Base-by-base conservation (phyloP, 768 basidiomycete species). In the Lactarius evosmus region DNA sequence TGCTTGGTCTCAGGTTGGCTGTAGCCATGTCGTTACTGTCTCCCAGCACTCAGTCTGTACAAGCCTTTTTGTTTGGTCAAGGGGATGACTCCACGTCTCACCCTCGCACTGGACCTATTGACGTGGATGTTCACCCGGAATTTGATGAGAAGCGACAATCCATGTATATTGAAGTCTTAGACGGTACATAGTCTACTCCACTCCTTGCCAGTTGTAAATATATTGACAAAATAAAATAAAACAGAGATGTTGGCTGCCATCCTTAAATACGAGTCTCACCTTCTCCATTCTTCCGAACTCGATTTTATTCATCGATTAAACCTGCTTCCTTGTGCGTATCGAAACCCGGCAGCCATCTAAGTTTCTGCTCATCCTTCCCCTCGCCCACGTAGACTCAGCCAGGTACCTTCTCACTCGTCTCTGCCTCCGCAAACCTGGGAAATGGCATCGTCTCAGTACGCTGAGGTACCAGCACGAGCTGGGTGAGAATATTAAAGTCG, bases 341-440 rank as follows among this genome's bases (percentile, higher is more conserved):
- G 41, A 27, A 52, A 25, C 46, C 62, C 36, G 17, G 60, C 14
- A 12, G 22, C 34, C 14, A 4, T 12, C 3, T 44, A 14, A 27
- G 38, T 38, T 7, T 25, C 33, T 29, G 33, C 22, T 49, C 46
- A 55, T 46, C 50, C 25, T 33, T 57, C 58, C 59, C 38, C 38
- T 53, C 36, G 12, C 58, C 34, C 33, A 25, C 34, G 8, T 59
- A 87, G 85, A 84, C 67, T 72, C 78, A 16, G 80, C 86, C 3
- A 78, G 81, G 30, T 89, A 87, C 72, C 81, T 90, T 17, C 78
- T 88, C 65, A 78, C 83, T 19, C 82, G 86, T 25, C 75, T 90
- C 9, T 77, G 83, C n/a, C 76, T 88, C 8, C 82, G 88, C 56
- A 85, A 85, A 67, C 77, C 76, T 32, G 79, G 77, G 61, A 78